phyloP scores from a whole-genome alignment of 2,329 filamentous ascomycete species.

The Emergomyces pasteurianus region DNA sequence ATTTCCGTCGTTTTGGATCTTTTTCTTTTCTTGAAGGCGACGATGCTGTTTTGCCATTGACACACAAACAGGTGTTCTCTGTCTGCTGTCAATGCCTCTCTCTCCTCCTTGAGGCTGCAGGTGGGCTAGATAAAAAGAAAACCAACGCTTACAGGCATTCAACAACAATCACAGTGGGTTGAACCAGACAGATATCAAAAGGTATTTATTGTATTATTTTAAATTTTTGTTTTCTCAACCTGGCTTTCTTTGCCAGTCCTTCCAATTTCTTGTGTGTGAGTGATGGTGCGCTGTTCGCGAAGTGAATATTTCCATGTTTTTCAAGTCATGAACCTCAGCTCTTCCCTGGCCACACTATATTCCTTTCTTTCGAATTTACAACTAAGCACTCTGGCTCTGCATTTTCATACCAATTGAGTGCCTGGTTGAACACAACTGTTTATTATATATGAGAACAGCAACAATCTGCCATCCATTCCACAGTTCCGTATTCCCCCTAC shows the following conservation, averaged over 20 bases:
- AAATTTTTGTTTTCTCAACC: too few species aligned
- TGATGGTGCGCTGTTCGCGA: too few species aligned
- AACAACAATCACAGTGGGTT: too few species aligned
- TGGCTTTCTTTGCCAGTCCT: not conserved
- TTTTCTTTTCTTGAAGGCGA: not conserved
- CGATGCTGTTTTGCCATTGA: not conserved
- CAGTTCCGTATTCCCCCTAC: too few species aligned
- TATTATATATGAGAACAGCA: not conserved
- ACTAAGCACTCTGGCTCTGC: too few species aligned
- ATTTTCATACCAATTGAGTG: not conserved
- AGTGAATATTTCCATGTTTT: not conserved
- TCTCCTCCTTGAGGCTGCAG: not conserved
- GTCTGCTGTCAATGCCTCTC: not conserved
- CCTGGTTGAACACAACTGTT: not conserved
- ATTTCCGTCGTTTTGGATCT: not conserved
- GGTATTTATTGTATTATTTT: not conserved
- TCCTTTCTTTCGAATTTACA: not conserved
- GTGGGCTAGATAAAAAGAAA: not conserved
- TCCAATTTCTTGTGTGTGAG: not conserved
- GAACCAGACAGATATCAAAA: too few species aligned
- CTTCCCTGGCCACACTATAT: not conserved
- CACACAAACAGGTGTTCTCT: not conserved
- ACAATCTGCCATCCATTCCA: too few species aligned
- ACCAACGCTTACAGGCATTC: not conserved
- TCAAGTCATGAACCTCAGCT: not conserved